Conservation (phyloP, 345 rosid genomes). For the Acer negundo region DNA sequence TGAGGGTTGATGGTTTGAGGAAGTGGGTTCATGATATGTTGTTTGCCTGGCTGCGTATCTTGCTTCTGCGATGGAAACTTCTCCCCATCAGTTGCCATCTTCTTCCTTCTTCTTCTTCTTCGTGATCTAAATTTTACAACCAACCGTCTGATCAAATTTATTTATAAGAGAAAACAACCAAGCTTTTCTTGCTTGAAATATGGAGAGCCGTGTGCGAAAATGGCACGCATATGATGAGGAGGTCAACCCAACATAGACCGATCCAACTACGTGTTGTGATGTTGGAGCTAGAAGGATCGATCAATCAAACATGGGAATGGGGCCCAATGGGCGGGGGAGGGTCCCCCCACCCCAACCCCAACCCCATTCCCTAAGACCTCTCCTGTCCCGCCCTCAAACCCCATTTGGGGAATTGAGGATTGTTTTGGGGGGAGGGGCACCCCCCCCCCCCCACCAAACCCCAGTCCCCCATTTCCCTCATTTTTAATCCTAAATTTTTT, state of each 20-base stretch:
- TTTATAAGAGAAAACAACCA: neutral
- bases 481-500: too few species aligned
- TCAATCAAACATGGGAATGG: too few species aligned
- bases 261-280: neutral
- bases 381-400: too few species aligned
- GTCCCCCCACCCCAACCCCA: too few species aligned
- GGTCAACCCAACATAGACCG: neutral
- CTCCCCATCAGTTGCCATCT: constrained; percentile 5
- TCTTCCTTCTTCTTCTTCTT: too few species aligned
- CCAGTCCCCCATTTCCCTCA: too few species aligned
- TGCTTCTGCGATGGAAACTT: neutral
- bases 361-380: too few species aligned
- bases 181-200: neutral
- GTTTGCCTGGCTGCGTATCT: constrained; percentile 7
- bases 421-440: too few species aligned
- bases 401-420: too few species aligned
- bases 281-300: neutral
- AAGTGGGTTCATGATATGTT: neutral
- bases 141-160: neutral
- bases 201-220: neutral
- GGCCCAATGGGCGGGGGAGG: too few species aligned
- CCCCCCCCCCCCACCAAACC: too few species aligned
- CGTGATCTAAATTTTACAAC: neutral
- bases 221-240: too few species aligned
- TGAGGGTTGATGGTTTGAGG: neutral